Conservation (phyloP, 2,329 filamentous ascomycete genomes). For the Ascosphaera aggregata region DNA sequence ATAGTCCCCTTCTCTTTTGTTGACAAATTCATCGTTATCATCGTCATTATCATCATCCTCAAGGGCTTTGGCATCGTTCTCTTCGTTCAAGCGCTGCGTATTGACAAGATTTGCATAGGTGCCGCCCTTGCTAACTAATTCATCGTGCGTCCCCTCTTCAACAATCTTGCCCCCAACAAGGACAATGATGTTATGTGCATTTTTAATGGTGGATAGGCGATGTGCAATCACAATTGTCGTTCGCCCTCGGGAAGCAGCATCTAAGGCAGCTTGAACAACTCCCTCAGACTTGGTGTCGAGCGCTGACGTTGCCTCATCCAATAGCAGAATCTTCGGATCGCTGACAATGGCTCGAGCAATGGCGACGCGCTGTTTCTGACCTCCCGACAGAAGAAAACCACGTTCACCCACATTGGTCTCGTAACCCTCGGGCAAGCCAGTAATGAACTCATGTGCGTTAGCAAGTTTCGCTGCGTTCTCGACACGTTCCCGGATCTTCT, state of each 20-base stretch:
- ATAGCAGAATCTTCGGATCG: slow-evolving; percentile 72
- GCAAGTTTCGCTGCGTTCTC: slow-evolving; percentile 68
- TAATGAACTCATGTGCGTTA: slow-evolving; percentile 86
- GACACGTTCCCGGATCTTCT: slow-evolving; percentile 47
- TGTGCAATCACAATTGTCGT: slow-evolving; percentile 96
- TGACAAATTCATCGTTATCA: slow-evolving; percentile 7
- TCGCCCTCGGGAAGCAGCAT: slow-evolving; percentile 60
- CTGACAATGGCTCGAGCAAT: slow-evolving; percentile 81
- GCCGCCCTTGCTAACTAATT: slow-evolving; percentile 43
- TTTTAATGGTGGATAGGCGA: slow-evolving; percentile 78
- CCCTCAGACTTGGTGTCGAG: slow-evolving; percentile 89
- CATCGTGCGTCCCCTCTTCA: slow-evolving; percentile 75
- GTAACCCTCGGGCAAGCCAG: slow-evolving; percentile 61
- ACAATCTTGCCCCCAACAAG: slow-evolving; percentile 69
- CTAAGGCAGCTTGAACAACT: slow-evolving; percentile 78
- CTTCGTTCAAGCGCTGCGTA: slow-evolving; percentile 55
- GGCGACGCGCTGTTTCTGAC: slow-evolving; percentile 91
- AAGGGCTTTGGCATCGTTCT: slow-evolving; percentile 17
- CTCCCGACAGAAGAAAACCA: slow-evolving; percentile 77
- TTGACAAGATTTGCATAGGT: slow-evolving; percentile 73
- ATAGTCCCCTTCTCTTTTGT: slow-evolving; percentile 2
- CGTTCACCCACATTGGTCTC: slow-evolving; percentile 90
- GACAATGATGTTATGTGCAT: slow-evolving; percentile 89
- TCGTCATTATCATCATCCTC: slow-evolving; percentile 10
- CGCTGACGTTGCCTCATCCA: slow-evolving; percentile 87